Evolutionary conservation across 768 basidiomycete genomes (phyloP), one percentile per base, ranked within the genome.

Genomic region (Auriculariales sp.): DNA sequence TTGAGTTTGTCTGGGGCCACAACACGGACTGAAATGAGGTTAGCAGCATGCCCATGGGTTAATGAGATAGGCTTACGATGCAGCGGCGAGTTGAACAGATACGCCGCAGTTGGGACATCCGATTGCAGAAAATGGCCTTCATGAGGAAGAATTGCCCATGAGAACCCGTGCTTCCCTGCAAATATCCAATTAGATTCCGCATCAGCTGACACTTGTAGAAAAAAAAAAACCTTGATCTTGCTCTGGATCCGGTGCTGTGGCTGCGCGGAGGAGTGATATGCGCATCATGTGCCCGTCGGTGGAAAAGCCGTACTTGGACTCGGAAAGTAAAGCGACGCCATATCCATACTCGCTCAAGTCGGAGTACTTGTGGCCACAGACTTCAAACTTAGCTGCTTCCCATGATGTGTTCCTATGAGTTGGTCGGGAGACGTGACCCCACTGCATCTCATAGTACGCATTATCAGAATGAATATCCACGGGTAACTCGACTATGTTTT

Each of bases 391-490:
- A 44, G 87, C 87, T 42, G 77, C 78, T 52, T 89, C 85, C 78
- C 83, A 87, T 0, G 79, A 84, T 3, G 93, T 97, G 58, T 98
- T 98, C 67, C 92, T 90, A 66, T 94, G 85, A 5, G 93, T 98
- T 0, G 95, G 86, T 39, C 94, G 74, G 56, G 88, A 80, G 10
- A 94, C 75, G 56, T 77, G 77, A 0, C 95, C 95, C 56, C 94
- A 98, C 57, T 91, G 93, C 2, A 87, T 89, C 64, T 99, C 94
- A 61, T 95, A 98, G 0, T 81, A 90, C 0, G 93, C 94, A 50
- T 79, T 75, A 45, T 81, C 79, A 53, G 74, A 82, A 53, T 83
- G 81, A 48, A 99, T 89, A 54, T 86, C 71, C 46, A 97, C 68
- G 0, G 94, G 95, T 2, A 98, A 63, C 62, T 95, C 89, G 63